Evolutionary conservation across 2,329 filamentous ascomycete species (phyloP).

Genomic region (Fusarium caatingaense): DNA sequence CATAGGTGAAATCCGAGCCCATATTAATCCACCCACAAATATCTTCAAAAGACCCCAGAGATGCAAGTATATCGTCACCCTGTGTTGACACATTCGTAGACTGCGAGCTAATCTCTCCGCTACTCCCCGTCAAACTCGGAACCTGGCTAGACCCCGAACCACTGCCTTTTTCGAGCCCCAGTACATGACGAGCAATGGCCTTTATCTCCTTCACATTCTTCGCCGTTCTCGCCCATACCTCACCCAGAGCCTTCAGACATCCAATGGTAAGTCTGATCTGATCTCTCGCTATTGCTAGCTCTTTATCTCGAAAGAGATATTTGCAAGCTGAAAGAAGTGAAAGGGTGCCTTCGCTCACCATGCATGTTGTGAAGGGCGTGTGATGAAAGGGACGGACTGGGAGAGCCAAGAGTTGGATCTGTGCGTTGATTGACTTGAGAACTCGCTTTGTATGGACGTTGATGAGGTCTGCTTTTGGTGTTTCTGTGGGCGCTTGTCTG

Average conservation of each 20-base stretch:
- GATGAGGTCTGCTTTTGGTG: constrained; percentile 15
- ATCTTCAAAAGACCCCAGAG: constrained; percentile 19
- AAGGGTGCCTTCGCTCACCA: constrained; percentile 35
- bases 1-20: not conserved
- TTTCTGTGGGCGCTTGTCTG: constrained; percentile 17
- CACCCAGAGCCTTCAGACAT: constrained; percentile 15
- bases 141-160: not conserved
- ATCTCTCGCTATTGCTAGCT: constrained; percentile 23
- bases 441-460: constrained; percentile 33
- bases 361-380: constrained; percentile 32
- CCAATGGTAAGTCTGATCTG: constrained; percentile 35
- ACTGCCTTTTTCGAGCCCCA: not conserved
- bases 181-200: constrained; percentile 35
- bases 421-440: constrained; percentile 29
- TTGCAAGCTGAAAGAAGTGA: constrained; percentile 28
- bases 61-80: not conserved
- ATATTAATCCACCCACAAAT: constrained; percentile 13
- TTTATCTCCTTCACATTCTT: constrained; percentile 36
- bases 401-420: constrained; percentile 23
- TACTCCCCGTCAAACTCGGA: constrained; percentile 3
- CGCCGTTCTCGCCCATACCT: constrained; percentile 30
- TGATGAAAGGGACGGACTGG: constrained; percentile 23
- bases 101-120: not conserved
- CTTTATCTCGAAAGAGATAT: constrained; percentile 14
- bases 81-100: not conserved